Evolutionary conservation across 2,329 filamentous ascomycete species (phyloP), one percentile per base, ranked within the genome.

Genomic region (Aspergillus pseudotamarii): DNA sequence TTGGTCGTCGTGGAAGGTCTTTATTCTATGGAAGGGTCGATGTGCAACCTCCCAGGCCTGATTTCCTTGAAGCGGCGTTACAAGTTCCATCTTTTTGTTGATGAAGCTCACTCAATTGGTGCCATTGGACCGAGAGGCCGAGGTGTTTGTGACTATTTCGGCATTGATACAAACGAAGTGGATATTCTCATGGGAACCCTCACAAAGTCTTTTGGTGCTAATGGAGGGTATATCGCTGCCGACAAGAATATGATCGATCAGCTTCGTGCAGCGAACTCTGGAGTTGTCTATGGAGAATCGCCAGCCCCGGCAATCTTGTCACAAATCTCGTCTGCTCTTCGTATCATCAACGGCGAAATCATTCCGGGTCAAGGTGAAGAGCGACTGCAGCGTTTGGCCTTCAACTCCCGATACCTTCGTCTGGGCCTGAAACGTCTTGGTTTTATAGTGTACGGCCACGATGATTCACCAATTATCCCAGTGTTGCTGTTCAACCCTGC

Each of bases 1-100:
- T 79, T 99, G 58, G 92, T 99, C 51, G 94, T 94, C 43, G 92
- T 99, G 43, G 95, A 99, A 78, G 95, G 95, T 71, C 86, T 99
- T 23, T 99, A 99, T 84, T 98, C 94, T 1, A 99, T 99, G 95
- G 95, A 99, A 82, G 95, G 95, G 56, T 97, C 94, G 69, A 96
- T 99, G 92, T 95, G 92, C 80, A 95, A 99, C 77, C 86, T 99
- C n/a, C 95, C 95, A 1, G 92, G 92, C 65, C 84, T 99, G 57
- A 81, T 99, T 63, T 86, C 85, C 57, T 85, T 99, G 68, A 97
- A 97, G 87, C 90, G 90, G 77, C 93, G 92, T 79, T 99, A 99
- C 88, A 98, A 97, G 83, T 99, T 97, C 82, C 87, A 93, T 75
- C 87, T 99, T 2, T 99, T 96, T 74, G 86, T 99, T 64, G 95